Percentiles rank a stretch among this genome's conserved stretches.
Conservation (phyloP, 202 grass and related monocot species). For the Saccharum hybrid region DNA sequence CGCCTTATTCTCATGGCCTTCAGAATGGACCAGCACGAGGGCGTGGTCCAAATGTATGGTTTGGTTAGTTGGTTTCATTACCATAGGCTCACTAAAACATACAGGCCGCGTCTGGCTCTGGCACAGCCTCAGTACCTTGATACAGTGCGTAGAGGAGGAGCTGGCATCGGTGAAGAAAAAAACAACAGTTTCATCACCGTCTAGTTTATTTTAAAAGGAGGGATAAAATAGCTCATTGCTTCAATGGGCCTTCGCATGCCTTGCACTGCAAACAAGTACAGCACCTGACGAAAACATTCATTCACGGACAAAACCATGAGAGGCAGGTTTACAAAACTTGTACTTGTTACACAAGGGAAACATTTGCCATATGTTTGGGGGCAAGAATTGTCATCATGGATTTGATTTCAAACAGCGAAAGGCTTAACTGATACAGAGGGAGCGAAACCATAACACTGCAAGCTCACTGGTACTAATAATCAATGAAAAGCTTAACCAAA, state of each 20-base stretch:
- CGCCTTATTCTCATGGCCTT: neutral
- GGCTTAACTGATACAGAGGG: too few species aligned
- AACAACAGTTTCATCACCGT: too few species aligned
- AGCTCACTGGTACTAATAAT: too few species aligned
- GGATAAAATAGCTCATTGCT: too few species aligned
- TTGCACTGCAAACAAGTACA: neutral
- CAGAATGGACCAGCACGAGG: neutral
- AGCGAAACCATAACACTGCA: too few species aligned
- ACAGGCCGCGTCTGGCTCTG: too few species aligned
- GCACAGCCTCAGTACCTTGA: too few species aligned
- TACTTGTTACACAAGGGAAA: slow-evolving; percentile 1
- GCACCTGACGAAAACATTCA: neutral
- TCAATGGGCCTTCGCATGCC: neutral
- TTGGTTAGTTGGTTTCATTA: neutral
- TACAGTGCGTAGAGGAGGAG: too few species aligned
- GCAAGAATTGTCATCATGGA: neutral
- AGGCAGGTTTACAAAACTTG: neutral
- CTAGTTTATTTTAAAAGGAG: too few species aligned
- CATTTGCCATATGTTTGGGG: neutral
- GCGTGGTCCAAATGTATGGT: neutral
- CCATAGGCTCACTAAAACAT: neutral
- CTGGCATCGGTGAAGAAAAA: too few species aligned
- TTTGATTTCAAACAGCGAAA: neutral
- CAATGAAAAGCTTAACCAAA: too few species aligned
- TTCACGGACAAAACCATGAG: neutral